Evolutionary conservation across 768 basidiomycete species (phyloP), one percentile per base, ranked within the genome.

Genomic region (Paxillus involutus): DNA sequence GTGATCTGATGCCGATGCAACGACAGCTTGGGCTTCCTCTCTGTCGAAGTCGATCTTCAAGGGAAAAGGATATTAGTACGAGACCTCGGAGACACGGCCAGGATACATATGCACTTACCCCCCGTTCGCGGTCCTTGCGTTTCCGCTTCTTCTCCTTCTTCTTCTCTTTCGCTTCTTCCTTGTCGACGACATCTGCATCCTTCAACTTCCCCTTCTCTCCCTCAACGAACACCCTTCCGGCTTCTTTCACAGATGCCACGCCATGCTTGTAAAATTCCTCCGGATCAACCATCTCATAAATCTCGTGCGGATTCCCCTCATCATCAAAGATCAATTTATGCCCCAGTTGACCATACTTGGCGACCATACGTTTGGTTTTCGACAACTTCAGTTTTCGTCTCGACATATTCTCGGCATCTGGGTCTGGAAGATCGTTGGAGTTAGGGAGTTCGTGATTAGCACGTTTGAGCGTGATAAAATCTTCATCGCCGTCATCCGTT

Each of bases 381-480:
- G 85, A 84, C 55, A 89, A 74, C 69, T 88, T 91, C 53, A 81
- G 78, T 68, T 95, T 94, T 36, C 96, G 87, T 66, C 92, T 96
- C 16, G 94, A 97, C n/a, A 90, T 63, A 57, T 88, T 77, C 37
- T 74, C 76, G 49, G 61, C 49, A 51, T 73, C 76, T 7, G 69
- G 72, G 41, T 71, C 63, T 14, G 69, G 69, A 16, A 64, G 65
- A 0, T 67, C 68, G 14, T 55, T 70, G 4, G 71, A 61, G 42
- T 68, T 61, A 58, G 70, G 65, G 7, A 95, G 76, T 40, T 83
- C 86, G 69, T 98, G 97, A 65, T 98, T 80, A 0, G 84, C 85
- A n/a, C 94, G 88, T 68, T 94, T 94, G 58, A 98, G 81, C 0
- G 91, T 94, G 67, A 98, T 89, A 68, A 99, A 98, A 51, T 97